Evolutionary conservation across 371 early-diverging fungal species (phyloP).

Genomic region (Lichtheimia hyalospora): DNA sequence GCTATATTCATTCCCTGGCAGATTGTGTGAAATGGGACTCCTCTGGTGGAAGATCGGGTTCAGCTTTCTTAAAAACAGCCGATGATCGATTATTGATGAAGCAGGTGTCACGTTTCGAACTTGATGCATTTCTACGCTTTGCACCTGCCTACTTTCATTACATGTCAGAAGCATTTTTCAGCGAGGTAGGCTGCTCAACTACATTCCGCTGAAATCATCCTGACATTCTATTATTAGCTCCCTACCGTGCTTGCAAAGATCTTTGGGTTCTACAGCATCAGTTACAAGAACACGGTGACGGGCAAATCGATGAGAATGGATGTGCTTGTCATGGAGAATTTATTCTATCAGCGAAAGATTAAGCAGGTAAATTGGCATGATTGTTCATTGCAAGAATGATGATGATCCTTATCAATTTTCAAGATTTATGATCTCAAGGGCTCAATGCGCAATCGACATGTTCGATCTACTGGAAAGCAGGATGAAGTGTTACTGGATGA

Average conservation of each 20-base stretch:
- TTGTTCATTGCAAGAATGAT: background rate
- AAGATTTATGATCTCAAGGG: slow-evolving; percentile 96
- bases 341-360: slow-evolving; percentile 86
- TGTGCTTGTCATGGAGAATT: slow-evolving; percentile 95
- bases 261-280: slow-evolving; percentile 92
- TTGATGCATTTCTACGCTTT: slow-evolving; percentile 90
- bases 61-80: slow-evolving; percentile 86
- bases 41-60: slow-evolving; percentile 92
- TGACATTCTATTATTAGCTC: slow-evolving; percentile 36
- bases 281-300: slow-evolving; percentile 80
- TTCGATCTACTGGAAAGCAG: slow-evolving; percentile 83
- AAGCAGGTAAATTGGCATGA: slow-evolving; percentile 46
- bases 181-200: slow-evolving; percentile 54
- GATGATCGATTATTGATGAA: slow-evolving; percentile 95
- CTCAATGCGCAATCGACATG: slow-evolving; percentile 93
- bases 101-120: slow-evolving; percentile 84
- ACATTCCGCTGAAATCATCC: background rate
- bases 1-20: slow-evolving; percentile 83
- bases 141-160: slow-evolving; percentile 95
- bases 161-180: slow-evolving; percentile 84
- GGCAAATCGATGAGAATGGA: slow-evolving; percentile 87
- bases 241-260: slow-evolving; percentile 93
- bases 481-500: slow-evolving; percentile 93
- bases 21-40: slow-evolving; percentile 87
- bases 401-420: background rate